Percentiles rank a stretch among this genome's conserved stretches.
Evolutionary conservation across 352 stramenopile species (phyloP).

Genomic region (Lagenidium sp.): DNA sequence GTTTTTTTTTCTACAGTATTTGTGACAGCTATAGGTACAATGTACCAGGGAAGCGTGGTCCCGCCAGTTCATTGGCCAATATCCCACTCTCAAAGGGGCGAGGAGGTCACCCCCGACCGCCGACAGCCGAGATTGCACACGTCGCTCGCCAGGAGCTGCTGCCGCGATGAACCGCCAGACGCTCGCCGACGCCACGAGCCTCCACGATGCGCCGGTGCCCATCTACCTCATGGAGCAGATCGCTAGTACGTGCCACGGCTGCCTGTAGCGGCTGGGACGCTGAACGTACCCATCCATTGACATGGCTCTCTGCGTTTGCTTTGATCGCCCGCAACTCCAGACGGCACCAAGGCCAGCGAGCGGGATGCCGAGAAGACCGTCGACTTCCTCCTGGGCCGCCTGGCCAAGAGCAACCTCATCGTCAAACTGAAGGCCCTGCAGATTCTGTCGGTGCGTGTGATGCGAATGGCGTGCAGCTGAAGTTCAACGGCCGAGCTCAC

Average conservation of each 20-base stretch:
- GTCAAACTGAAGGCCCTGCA: slow-evolving; percentile 83
- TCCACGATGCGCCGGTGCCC: slow-evolving; percentile 74
- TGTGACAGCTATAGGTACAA: no score
- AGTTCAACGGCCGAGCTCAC: no score
- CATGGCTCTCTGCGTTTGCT: slow-evolving; percentile 2
- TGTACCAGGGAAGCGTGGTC: no score
- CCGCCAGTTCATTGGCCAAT: no score
- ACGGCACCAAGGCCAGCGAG: slow-evolving; percentile 42
- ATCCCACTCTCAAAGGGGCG: no score
- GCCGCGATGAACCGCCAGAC: slow-evolving; percentile 65
- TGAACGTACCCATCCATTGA: not conserved
- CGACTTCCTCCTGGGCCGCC: slow-evolving; percentile 64
- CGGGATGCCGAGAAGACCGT: slow-evolving; percentile 71
- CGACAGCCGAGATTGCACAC: no score
- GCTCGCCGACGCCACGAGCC: slow-evolving; percentile 71
- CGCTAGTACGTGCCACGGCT: slow-evolving; percentile 28
- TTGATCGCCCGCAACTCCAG: slow-evolving; percentile 17
- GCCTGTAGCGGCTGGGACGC: not conserved
- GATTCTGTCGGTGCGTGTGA: slow-evolving; percentile 59
- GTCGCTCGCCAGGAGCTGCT: no score
- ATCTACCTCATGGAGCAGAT: slow-evolving; percentile 85
- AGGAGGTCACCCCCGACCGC: no score
- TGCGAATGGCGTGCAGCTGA: not conserved
- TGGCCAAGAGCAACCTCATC: slow-evolving; percentile 78
- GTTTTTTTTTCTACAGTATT: no score